phyloP scores from a whole-genome alignment of 768 basidiomycete species.

The Astraeus odoratus region DNA sequence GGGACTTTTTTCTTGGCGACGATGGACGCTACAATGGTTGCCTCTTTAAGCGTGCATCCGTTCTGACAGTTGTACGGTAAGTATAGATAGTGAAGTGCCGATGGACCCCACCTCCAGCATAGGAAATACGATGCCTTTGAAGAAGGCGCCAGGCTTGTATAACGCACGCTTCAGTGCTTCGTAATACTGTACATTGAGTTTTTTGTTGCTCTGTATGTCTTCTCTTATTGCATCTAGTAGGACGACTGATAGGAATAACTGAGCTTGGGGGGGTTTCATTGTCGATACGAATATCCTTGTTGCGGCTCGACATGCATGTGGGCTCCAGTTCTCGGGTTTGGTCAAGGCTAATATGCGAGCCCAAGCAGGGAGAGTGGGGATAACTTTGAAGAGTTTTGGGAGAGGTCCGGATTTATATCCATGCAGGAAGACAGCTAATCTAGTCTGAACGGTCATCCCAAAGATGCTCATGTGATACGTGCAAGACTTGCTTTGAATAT shows the following conservation, averaged over 20 bases:
- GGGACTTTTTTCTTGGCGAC: conserved; percentile 88
- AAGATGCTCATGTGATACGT: background rate
- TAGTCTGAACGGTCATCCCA: conserved; percentile 25
- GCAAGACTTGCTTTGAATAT: conserved; percentile 74
- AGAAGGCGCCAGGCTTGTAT: conserved; percentile 97
- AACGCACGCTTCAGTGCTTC: conserved; percentile 86
- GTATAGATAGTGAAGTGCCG: conserved; percentile 22
- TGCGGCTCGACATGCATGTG: conserved; percentile 90
- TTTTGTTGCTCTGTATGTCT: conserved; percentile 81
- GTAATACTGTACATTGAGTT: conserved; percentile 89
- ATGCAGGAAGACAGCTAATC: conserved; percentile 78
- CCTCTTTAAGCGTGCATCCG: conserved; percentile 90
- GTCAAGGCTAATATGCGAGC: conserved; percentile 92
- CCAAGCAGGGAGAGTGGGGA: conserved; percentile 94
- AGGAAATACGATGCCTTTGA: conserved; percentile 96
- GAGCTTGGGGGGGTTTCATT: conserved; percentile 92
- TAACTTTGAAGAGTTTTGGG: conserved; percentile 97
- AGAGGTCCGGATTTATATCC: conserved; percentile 91
- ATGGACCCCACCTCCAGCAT: conserved; percentile 71
- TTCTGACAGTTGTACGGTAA: conserved; percentile 30
- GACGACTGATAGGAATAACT: conserved; percentile 88
- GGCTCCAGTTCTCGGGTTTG: conserved; percentile 88
- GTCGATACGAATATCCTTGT: conserved; percentile 95
- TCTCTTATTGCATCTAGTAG: conserved; percentile 84
- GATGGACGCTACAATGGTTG: conserved; percentile 89